Conservation (phyloP, 2,329 filamentous ascomycete genomes). For the Incumbomyces delicatus region DNA sequence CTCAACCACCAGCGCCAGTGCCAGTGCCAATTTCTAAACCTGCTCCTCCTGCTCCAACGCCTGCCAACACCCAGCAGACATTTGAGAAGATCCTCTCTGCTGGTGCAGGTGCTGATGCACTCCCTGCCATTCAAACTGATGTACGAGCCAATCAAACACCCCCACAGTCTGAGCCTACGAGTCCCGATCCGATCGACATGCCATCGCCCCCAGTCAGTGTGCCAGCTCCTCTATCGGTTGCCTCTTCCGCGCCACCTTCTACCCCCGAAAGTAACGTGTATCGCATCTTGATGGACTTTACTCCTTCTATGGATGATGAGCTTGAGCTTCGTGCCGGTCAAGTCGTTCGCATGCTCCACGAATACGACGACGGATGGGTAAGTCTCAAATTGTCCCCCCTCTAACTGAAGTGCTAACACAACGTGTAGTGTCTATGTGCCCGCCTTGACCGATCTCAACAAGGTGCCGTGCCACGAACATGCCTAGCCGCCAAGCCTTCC, state of each 20-base stretch:
- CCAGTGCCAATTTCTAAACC: background rate
- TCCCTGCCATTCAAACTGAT: constrained; percentile 64
- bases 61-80: background rate
- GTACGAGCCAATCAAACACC: no score
- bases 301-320: constrained; percentile 85
- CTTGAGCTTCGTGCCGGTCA: constrained; percentile 71
- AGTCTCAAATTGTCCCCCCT: constrained; percentile 32
- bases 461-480: constrained; percentile 88
- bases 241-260: constrained; percentile 40
- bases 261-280: constrained; percentile 65
- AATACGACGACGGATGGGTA: constrained; percentile 98
- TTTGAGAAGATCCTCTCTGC: background rate
- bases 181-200: constrained; percentile 2
- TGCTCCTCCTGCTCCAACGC: background rate
- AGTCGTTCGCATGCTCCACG: constrained; percentile 79
- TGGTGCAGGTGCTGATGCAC: constrained; percentile 41
- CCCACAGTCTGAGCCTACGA: no score
- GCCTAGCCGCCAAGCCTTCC: constrained; percentile 81
- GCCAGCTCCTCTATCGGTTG: background rate
- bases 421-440: constrained; percentile 68
- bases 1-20: constrained; percentile 16
- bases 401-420: constrained; percentile 25
- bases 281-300: constrained; percentile 89
- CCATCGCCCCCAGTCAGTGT: background rate
- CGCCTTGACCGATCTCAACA: constrained; percentile 82